Evolutionary conservation across 1,139 yeast species (phyloP), one percentile per base, ranked within the genome.

Genomic region (Pneumocystis murina): DNA sequence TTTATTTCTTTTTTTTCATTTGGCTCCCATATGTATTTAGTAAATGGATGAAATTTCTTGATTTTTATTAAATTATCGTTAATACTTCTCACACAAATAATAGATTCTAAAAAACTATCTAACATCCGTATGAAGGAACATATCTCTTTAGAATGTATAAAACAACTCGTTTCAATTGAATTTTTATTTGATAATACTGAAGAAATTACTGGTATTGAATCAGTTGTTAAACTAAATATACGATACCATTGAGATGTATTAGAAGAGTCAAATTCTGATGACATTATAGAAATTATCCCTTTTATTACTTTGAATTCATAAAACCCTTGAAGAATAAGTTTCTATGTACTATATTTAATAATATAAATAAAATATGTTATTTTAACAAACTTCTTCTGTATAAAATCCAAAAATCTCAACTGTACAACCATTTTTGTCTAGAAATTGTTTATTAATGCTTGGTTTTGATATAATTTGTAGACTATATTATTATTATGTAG

Each of bases 21-120:
- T 6, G 41, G 16, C 6, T 30, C 30, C 39, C 60, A 36, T 12
- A 39, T 54, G 14, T 59, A 24, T 40, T 58, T n/a, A 14, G 38
- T 62, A 43, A 64, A 41, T 20, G 65, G 62, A 38, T 62, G 60
- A 57, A 64, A 60, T 24, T 57, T 48, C 16, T 64, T n/a, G 24
- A 63, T 60, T 62, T 63, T 60, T 24, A 28, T 14, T 58, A 58
- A 30, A 36, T 58, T 28, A 58, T 36, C 12, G 30, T 30, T 58
- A 38, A 58, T 20, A 38, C 43, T 38, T 38, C 60, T 12, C 20
- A 58, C 30, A 24, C 38, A 38, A 10, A 58, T 40, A 24, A 58
- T 20, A 12, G 60, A 38, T 38, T 58, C 60, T 20, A 20, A 16
- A 58, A 58, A 20, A 17, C 16, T 14, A 40, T 40, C 60, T 14